Percentiles rank a stretch among this genome's conserved stretches.
phyloP scores from a whole-genome alignment of 495 filamentous ascomycete genomes.

The Cryomyces minteri region DNA sequence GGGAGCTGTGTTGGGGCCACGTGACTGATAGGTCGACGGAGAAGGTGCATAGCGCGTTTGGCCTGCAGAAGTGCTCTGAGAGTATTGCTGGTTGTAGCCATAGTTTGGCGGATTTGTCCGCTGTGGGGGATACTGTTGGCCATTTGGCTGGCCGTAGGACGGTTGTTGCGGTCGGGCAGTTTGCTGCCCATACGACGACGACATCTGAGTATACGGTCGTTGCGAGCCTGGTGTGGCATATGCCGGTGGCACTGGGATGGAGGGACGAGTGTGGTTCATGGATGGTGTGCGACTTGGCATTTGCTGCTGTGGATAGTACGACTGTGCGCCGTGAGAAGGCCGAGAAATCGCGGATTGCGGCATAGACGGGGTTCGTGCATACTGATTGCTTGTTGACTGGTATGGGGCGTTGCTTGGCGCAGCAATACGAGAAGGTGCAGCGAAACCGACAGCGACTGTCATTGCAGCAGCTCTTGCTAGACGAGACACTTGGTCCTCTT shows the following conservation, averaged over 20 bases:
- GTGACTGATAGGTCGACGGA: slow-evolving; percentile 7
- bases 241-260: neutral
- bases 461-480: slow-evolving; percentile 11
- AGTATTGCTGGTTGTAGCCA: slow-evolving; percentile 9
- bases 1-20: slow-evolving; percentile 5
- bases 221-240: neutral
- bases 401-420: neutral
- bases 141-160: slow-evolving; percentile 2
- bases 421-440: neutral
- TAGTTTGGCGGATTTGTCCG: slow-evolving; percentile 5
- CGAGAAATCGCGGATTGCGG: slow-evolving; percentile 4
- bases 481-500: slow-evolving; percentile 50
- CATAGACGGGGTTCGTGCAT: slow-evolving; percentile 11
- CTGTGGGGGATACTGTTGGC: slow-evolving; percentile 8
- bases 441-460: neutral
- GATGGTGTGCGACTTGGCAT: slow-evolving; percentile 11
- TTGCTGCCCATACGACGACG: slow-evolving; percentile 9
- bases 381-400: slow-evolving; percentile 4
- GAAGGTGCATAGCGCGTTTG: slow-evolving; percentile 7
- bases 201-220: neutral
- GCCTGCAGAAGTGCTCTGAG: slow-evolving; percentile 5
- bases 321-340: slow-evolving; percentile 2
- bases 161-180: slow-evolving; percentile 4
- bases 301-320: slow-evolving; percentile 16
- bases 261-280: slow-evolving; percentile 8